These are phyloP conservation scores for Lavandula angustifolia DNA, from an alignment of 257 asterid genomes.

Conservation along the genomic window DNA sequence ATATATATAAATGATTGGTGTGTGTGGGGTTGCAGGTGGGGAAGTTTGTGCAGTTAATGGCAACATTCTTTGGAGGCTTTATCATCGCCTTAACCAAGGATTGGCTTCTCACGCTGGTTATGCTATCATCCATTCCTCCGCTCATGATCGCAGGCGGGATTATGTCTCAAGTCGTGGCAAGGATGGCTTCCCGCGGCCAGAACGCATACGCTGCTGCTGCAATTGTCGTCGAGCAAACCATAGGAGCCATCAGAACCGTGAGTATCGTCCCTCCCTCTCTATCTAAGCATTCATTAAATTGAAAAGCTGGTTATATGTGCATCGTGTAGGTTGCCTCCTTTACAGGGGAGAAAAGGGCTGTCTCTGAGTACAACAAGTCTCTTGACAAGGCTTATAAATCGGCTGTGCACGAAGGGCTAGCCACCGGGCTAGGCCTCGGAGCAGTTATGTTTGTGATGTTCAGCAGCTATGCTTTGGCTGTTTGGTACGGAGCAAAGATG, in stretches of 20 bases:
- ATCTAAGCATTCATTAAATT: no score
- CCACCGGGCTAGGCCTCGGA: slow-evolving; percentile 76
- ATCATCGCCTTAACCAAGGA: slow-evolving; percentile 68
- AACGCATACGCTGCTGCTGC: slow-evolving; percentile 80
- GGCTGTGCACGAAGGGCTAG: slow-evolving; percentile 66
- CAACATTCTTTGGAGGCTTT: slow-evolving; percentile 80
- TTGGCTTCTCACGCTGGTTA: slow-evolving; percentile 84
- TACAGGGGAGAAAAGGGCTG: slow-evolving; percentile 79
- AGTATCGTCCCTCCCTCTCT: no score
- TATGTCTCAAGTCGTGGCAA: slow-evolving; percentile 60
- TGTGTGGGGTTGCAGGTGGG: slow-evolving; percentile 41
- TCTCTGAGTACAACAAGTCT: slow-evolving; percentile 50
- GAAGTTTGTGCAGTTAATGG: slow-evolving; percentile 65
- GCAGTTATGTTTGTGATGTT: slow-evolving; percentile 60
- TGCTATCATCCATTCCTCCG: slow-evolving; percentile 76
- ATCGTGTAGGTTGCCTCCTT: slow-evolving; percentile 89
- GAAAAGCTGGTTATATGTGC: no score
- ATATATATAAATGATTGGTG: no score
- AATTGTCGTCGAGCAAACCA: slow-evolving; percentile 71
- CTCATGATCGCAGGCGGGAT: slow-evolving; percentile 68
- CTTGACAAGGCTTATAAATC: slow-evolving; percentile 65
- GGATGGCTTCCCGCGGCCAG: slow-evolving; percentile 78
- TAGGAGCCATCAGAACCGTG: slow-evolving; percentile 84
- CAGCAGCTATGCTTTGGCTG: slow-evolving; percentile 78
- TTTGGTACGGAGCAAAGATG: slow-evolving; percentile 76